Base-by-base conservation (phyloP, 768 basidiomycete species). In the Russula sp. region DNA sequence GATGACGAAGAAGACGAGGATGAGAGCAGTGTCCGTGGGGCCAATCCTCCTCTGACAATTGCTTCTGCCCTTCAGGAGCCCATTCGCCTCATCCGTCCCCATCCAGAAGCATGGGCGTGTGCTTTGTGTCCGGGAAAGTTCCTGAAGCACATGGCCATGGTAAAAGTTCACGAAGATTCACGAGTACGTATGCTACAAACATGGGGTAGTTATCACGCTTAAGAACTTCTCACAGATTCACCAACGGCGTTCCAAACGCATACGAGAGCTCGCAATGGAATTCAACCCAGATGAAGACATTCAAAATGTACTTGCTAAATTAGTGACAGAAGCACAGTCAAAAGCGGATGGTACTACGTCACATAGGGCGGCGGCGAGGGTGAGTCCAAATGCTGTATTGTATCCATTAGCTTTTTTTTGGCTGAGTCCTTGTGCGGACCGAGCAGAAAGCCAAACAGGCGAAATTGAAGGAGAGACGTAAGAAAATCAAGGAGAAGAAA, bases 81-180 rank as follows among this genome's bases (percentile, higher is more conserved):
- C 1, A 67, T 92, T 38, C 88, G 85, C 70, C 69, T 81, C 65
- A 73, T 85, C 38, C 80, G 83, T 5, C 64, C 81, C 11, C 76
- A 84, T 25, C 80, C 84, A 3, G 80, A 80, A 25, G 69, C 81
- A 39, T 79, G 80, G 64, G 79, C 77, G 9, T 91, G 90, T 70
- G 76, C 84, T 8, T 69, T 87, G 6, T 92, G 90, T 71, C 88
- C 86, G 11, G 84, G 83, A 42, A 92, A 88, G 69, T 69, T 78
- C n/a, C 76, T 92, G 43, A 89, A 89, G 69, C 79, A 80, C 50
- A 56, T 65, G 9, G 76, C 75, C 53, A 83, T 86, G 82, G 74
- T 80, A 39, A 73, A 77, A 59, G 72, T 79, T 14, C 90, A 92
- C 71, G 76, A 75, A 60, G 74, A 74, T 10, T 87, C 88, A 38